Conservation (phyloP, 2,329 filamentous ascomycete genomes). For the Ophiostoma montium region DNA sequence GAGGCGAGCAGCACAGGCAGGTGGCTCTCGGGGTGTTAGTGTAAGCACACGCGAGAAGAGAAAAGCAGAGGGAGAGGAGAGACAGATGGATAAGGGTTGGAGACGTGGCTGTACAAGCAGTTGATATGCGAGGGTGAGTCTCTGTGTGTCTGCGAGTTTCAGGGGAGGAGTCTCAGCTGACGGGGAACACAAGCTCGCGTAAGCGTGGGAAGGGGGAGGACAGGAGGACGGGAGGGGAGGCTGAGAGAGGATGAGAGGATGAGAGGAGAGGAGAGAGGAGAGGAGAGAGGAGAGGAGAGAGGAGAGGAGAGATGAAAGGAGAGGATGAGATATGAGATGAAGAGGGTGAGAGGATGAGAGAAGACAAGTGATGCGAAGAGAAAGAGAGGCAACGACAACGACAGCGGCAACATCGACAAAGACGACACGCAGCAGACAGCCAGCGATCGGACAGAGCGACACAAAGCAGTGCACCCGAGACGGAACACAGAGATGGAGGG, state of each 20-base stretch:
- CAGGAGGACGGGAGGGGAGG: background rate
- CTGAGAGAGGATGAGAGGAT: background rate
- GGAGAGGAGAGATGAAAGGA: background rate
- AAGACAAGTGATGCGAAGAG: background rate
- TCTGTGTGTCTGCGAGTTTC: background rate
- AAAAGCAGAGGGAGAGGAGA: background rate
- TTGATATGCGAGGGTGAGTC: no score
- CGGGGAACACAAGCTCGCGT: constrained; percentile 12
- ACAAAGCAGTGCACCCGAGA: background rate
- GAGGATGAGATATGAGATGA: background rate
- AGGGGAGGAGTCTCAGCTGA: constrained; percentile 8
- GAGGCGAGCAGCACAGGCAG: no score
- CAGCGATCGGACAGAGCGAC: no score
- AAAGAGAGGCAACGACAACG: background rate
- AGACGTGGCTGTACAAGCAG: no score
- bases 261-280: background rate
- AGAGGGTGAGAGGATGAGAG: background rate
- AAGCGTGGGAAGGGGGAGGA: constrained; percentile 1
- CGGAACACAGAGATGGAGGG: background rate
- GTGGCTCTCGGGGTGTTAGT: background rate
- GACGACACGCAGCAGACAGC: background rate
- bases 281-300: no score
- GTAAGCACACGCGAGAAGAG: background rate
- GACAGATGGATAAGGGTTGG: background rate
- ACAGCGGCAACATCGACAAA: background rate